phyloP scores from a whole-genome alignment of 495 filamentous ascomycete genomes.

The Neurospora sp. region DNA sequence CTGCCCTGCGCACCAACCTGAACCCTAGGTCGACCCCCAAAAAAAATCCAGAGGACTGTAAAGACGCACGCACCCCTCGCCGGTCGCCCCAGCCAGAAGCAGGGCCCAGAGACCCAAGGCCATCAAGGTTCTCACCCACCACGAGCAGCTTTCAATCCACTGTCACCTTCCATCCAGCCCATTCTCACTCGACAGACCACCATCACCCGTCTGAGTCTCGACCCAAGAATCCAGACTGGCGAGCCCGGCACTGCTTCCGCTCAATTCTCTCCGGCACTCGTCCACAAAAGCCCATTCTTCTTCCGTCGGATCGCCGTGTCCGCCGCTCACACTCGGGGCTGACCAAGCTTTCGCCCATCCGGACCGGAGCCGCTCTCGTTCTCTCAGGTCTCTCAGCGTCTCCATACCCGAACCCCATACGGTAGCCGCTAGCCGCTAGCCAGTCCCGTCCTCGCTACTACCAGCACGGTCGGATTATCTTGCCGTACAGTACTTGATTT shows the following conservation, averaged over 20 bases:
- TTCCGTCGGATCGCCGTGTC: background rate
- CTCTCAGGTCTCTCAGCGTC: background rate
- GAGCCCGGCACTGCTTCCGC: background rate
- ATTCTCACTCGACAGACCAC: background rate
- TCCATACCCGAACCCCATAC: background rate
- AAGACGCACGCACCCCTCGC: background rate
- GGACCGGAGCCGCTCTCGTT: background rate
- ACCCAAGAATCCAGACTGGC: background rate
- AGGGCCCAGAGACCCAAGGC: background rate
- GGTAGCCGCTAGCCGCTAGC: background rate
- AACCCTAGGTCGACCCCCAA: background rate
- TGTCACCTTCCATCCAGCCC: constrained; percentile 1
- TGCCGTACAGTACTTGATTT: background rate
- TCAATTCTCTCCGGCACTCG: background rate
- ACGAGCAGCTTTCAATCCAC: constrained; percentile 2
- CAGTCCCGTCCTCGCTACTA: background rate
- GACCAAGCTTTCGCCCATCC: background rate
- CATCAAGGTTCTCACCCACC: constrained; percentile 16
- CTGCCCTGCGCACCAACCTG: background rate
- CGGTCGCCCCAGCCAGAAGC: background rate
- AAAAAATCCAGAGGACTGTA: background rate
- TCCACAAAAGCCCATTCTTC: background rate
- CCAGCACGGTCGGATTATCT: background rate
- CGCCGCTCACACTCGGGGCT: background rate
- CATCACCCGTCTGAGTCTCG: background rate